phyloP scores from a whole-genome alignment of 2,329 filamentous ascomycete genomes.

The Akanthomyces muscarius region DNA sequence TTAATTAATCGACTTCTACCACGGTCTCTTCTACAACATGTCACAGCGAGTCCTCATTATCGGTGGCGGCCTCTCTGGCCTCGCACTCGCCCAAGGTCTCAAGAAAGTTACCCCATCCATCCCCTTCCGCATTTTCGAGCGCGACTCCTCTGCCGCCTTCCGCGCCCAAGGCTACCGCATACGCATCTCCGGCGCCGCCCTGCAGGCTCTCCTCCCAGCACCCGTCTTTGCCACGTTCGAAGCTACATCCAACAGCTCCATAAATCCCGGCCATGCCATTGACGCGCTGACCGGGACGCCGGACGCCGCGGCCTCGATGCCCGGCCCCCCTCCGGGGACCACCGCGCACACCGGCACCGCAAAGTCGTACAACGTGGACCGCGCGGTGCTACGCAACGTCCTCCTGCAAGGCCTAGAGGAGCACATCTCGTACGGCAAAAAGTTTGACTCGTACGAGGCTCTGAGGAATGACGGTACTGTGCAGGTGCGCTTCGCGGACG shows the following conservation, averaged over 20 bases:
- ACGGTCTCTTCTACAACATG: neutral
- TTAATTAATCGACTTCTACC: neutral
- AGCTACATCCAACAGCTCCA: neutral
- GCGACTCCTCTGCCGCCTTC: constrained; percentile 38
- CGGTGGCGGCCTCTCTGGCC: constrained; percentile 33
- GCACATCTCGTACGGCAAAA: constrained; percentile 30
- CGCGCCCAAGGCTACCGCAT: constrained; percentile 56
- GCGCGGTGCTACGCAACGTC: constrained; percentile 31
- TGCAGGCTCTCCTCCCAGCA: constrained; percentile 11
- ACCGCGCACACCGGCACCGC: neutral
- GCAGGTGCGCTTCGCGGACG: constrained; percentile 31
- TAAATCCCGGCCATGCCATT: neutral
- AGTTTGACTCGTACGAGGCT: constrained; percentile 22
- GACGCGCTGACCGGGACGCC: neutral
- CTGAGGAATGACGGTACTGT: constrained; percentile 19
- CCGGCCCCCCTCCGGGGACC: neutral
- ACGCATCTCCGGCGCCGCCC: constrained; percentile 42
- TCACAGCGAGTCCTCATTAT: constrained; percentile 28
- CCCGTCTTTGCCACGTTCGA: neutral
- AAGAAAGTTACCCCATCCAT: constrained; percentile 25
- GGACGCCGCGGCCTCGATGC: neutral
- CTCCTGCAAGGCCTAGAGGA: constrained; percentile 28
- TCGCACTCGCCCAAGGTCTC: constrained; percentile 34
- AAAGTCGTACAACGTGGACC: constrained; percentile 28
- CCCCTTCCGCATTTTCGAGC: constrained; percentile 48